Evolutionary conservation across 2,329 filamentous ascomycete genomes (phyloP).

Genomic region (Paecilomyces formosus): DNA sequence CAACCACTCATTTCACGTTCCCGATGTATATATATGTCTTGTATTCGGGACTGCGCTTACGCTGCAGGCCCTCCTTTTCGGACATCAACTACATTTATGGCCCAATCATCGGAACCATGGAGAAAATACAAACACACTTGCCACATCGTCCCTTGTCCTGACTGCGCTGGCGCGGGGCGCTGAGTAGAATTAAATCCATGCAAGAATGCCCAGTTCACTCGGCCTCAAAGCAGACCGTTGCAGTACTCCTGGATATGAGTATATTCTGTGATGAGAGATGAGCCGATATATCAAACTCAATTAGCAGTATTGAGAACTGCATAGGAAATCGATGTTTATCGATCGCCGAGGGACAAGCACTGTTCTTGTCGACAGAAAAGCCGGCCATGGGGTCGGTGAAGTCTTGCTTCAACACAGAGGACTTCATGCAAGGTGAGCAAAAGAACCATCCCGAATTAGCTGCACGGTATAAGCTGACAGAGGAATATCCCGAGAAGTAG

Average conservation of each 20-base stretch:
- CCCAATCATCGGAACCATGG: not conserved
- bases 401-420: not conserved
- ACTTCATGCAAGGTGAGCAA: not conserved
- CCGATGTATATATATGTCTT: not conserved
- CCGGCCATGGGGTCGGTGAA: not conserved
- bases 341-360: not conserved
- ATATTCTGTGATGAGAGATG: not conserved
- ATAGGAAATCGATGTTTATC: not conserved
- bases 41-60: not conserved
- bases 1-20: not conserved
- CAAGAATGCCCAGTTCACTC: not conserved
- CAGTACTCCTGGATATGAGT: not conserved
- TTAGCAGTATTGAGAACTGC: not conserved
- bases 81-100: not conserved
- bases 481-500: conserved; percentile 5
- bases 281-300: not conserved
- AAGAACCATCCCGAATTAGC: not conserved
- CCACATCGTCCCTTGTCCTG: not conserved
- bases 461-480: not conserved
- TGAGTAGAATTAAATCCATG: too few relatives aligned
- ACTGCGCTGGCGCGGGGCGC: not conserved
- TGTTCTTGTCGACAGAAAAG: not conserved
- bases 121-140: not conserved
- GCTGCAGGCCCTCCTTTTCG: not conserved
- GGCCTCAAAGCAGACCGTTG: not conserved